phyloP scores from a whole-genome alignment of 2,329 filamentous ascomycete species.

The Pseudogymnoascus sp. region DNA sequence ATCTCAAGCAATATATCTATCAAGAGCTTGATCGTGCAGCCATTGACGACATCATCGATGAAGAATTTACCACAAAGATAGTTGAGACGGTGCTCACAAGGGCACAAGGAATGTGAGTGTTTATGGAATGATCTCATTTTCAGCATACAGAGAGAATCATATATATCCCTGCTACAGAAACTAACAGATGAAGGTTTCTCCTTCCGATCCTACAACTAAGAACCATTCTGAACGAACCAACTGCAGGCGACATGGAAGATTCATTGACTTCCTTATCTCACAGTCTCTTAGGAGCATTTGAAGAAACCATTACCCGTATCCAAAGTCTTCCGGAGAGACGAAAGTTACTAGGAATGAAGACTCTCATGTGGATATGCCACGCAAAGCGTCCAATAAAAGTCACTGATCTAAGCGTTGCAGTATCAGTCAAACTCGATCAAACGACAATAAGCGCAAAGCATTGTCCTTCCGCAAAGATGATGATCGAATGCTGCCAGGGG shows the following conservation, averaged over 20 bases:
- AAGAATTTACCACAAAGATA: slow-evolving; percentile 21
- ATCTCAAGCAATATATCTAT: slow-evolving; percentile 22
- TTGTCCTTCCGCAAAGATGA: background rate
- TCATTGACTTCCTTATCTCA: slow-evolving; percentile 22
- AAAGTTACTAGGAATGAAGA: slow-evolving; percentile 22
- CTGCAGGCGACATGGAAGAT: slow-evolving; percentile 25
- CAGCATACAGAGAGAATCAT: background rate
- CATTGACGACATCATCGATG: slow-evolving; percentile 21
- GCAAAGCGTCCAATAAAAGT: slow-evolving; percentile 23
- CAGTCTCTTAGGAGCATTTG: slow-evolving; percentile 24
- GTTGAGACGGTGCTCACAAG: slow-evolving; percentile 21
- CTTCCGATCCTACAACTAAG: slow-evolving; percentile 28
- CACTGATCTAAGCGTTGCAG: slow-evolving; percentile 26
- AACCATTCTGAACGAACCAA: slow-evolving; percentile 25
- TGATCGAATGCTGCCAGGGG: background rate
- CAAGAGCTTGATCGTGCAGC: slow-evolving; percentile 17
- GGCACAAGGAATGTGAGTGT: slow-evolving; percentile 25
- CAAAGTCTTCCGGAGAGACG: slow-evolving; percentile 19
- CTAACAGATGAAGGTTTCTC: slow-evolving; percentile 20
- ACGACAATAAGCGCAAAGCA: background rate
- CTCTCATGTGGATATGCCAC: slow-evolving; percentile 28
- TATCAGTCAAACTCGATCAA: slow-evolving; percentile 23
- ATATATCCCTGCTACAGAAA: background rate
- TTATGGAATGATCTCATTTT: background rate
- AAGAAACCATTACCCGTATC: slow-evolving; percentile 25